phyloP scores from a whole-genome alignment of 768 basidiomycete genomes.

The Phaeotremella skinneri region DNA sequence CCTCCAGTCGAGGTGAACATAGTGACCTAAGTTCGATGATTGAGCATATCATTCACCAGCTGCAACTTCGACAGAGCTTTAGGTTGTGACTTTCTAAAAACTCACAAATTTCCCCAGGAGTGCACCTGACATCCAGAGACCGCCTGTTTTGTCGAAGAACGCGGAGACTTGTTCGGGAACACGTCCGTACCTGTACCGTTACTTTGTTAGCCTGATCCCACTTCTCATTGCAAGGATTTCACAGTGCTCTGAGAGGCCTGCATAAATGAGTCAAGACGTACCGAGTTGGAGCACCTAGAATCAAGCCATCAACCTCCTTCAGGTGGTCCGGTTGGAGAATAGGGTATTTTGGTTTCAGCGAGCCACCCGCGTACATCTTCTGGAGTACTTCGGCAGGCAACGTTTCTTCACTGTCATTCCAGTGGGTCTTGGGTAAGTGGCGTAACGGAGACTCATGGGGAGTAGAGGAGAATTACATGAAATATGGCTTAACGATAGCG shows the following conservation, averaged over 20 bases:
- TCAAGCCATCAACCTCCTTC: slow-evolving; percentile 60
- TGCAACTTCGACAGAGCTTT: no score
- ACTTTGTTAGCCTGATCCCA: no score
- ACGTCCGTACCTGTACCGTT: slow-evolving; percentile 57
- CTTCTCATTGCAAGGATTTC: no score
- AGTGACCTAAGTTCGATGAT: slow-evolving; percentile 56
- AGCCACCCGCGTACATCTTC: slow-evolving; percentile 65
- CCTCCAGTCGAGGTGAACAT: slow-evolving; percentile 70
- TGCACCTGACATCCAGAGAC: slow-evolving; percentile 53
- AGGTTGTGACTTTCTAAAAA: slow-evolving; percentile 9
- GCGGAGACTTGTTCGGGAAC: slow-evolving; percentile 46
- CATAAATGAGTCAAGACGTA: no score
- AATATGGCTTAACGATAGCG: slow-evolving; percentile 51
- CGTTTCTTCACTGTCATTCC: slow-evolving; percentile 60
- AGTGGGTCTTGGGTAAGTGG: background rate
- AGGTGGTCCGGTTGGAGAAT: slow-evolving; percentile 62
- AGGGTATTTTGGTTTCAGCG: slow-evolving; percentile 63
- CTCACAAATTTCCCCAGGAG: slow-evolving; percentile 63
- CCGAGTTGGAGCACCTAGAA: slow-evolving; percentile 60
- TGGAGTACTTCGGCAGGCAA: slow-evolving; percentile 65
- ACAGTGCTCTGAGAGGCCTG: no score
- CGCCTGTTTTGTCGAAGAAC: slow-evolving; percentile 67
- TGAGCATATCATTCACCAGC: background rate
- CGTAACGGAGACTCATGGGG: background rate
- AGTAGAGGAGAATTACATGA: slow-evolving; percentile 50